Base-by-base conservation (phyloP, 2,329 filamentous ascomycete species). In the Sarocladium kiliense region DNA sequence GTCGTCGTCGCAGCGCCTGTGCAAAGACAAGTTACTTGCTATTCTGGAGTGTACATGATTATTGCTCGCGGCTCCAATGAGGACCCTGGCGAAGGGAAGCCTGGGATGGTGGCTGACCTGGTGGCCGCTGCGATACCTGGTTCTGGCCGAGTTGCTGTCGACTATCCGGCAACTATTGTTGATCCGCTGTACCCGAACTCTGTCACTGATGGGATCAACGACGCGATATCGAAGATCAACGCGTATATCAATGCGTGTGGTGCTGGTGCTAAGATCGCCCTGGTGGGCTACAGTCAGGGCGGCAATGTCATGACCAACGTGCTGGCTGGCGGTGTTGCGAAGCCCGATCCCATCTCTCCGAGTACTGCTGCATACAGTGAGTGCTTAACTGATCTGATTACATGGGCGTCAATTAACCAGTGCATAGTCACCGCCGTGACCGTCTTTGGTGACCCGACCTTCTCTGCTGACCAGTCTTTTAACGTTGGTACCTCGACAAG, bases 401-500 rank as follows among this genome's bases (percentile, higher is more conserved):
- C 14, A n/a, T 3, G 16, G n/a, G n/a, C n/a, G n/a, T n/a, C n/a
- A n/a, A n/a, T n/a, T n/a, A n/a, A n/a, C n/a, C n/a, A n/a, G 6
- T 6, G 21, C 10, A 23, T 11, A 58, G 57, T 58, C 53, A 21
- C 54, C 18, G 57, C 54, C 26, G 57, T 58, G 21, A 55, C 55
- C 26, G 55, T 56, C 30, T 58, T 58, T 34, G 57, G 57, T 27
- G 57, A 58, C 55, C 57, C 57, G 6, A 58, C 50, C n/a, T 58
- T 58, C 25, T 30, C 44, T 12, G 42, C 44, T 37, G 56, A 54
- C 44, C 57, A 58, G 51, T 51, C 34, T 19, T 58, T 56, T 34
- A 16, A 58, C 51, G 54, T 54, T 30, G 57, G 57, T n/a, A 53
- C 47, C 3, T 34, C 47, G 10, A 36, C 26, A 6, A 23, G 21